Evolutionary conservation across 495 filamentous ascomycete genomes (phyloP), one percentile per base, ranked within the genome.

Genomic region (Parachaetomium inaequale): DNA sequence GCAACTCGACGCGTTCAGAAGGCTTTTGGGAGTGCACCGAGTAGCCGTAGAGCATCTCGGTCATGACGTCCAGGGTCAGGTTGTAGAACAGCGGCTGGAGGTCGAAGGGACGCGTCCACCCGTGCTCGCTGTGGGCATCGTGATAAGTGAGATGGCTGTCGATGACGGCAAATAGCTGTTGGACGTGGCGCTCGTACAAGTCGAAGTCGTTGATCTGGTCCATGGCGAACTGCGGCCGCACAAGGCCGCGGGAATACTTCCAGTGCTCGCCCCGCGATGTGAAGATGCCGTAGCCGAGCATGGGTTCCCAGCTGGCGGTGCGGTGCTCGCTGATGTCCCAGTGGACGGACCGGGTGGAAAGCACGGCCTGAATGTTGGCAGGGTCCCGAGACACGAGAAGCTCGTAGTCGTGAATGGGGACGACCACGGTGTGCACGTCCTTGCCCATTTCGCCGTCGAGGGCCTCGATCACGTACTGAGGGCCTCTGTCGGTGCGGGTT

Each of bases 201-300:
- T 78, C 76, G 0, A 87, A 70, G 66, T 90, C 82, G 29, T 78
- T 80, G 31, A 90, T 77, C 66, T 87, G 85, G 8, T 83, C 74
- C 1, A 82, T 76, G 0, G 73, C 76, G 65, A 92, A 92, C 52
- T 84, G 84, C 0, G 88, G 88, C 4, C 85, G 76, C 7, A 91
- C 70, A 49, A 89, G 74, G 0, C 83, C 79, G 3, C 87, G 74
- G 7, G 85, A 87, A 55, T 85, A 79, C 63, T 84, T 81, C 90
- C 89, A 93, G 11, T 67, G 70, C 14, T 75, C 72, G 15, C 89
- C 90, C 66, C 90, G 84, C 4, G 79, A 76, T 1, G 85, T 87
- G 68, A 93, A 92, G 61, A 93, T 87, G 26, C 88, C 89, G 46
- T 82, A 68, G 8, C 89, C 89, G 1, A 91, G 68, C 4, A 91